Percentiles rank a stretch among this genome's conserved stretches.
Conservation (phyloP, 306 rosid species). For the Prunus kanzakura region DNA sequence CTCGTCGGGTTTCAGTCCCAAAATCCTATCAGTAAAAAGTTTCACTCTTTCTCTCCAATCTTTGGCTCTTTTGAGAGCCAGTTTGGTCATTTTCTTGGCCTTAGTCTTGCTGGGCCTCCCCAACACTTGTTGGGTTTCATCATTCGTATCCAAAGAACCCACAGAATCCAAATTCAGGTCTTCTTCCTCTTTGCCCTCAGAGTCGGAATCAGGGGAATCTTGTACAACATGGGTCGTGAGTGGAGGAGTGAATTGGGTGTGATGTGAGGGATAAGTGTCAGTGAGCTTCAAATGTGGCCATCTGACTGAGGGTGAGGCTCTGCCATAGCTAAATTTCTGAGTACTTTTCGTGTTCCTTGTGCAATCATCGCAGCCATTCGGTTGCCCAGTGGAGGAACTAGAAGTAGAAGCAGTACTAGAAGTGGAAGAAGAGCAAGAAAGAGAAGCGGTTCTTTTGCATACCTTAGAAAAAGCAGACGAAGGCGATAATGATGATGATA, state of each 20-base stretch:
- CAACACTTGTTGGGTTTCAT: constrained; percentile 42
- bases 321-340: constrained; percentile 55
- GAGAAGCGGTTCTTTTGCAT: constrained; percentile 18
- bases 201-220: constrained; percentile 23
- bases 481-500: constrained; percentile 12
- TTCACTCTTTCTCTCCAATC: constrained; percentile 92
- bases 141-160: constrained; percentile 29
- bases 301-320: constrained; percentile 91
- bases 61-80: constrained; percentile 72
- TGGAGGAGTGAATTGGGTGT: constrained; percentile 33
- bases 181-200: constrained; percentile 31
- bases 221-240: constrained; percentile 22
- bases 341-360: background rate
- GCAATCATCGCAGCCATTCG: constrained; percentile 2
- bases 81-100: constrained; percentile 67
- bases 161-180: constrained; percentile 4
- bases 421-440: constrained; percentile 33
- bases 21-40: constrained; percentile 64
- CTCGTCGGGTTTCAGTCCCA: constrained; percentile 61
- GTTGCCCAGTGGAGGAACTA: constrained; percentile 19
- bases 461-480: constrained; percentile 22
- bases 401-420: constrained; percentile 9
- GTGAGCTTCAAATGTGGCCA: constrained; percentile 70
- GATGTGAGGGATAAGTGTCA: constrained; percentile 38
- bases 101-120: constrained; percentile 59